A percentile compares a stretch with the other conserved stretches of the same genome.
Evolutionary conservation across 2,329 filamentous ascomycete genomes (phyloP).

Genomic region (Knufia fluminis): DNA sequence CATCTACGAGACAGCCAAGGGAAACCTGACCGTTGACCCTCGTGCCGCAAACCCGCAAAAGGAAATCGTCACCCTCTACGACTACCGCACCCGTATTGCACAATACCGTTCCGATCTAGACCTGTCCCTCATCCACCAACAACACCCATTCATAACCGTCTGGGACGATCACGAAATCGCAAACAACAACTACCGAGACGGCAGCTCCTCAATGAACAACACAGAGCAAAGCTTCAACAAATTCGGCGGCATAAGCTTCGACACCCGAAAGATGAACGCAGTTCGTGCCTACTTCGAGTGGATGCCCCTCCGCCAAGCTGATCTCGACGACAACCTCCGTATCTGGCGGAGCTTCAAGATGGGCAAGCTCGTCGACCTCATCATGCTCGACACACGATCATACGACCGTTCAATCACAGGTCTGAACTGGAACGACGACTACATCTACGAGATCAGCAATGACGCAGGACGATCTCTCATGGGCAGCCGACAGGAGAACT

Average conservation of each 20-base stretch:
- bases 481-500: conserved; percentile 62
- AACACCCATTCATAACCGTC: conserved; percentile 52
- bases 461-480: conserved; percentile 59
- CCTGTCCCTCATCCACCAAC: conserved; percentile 44
- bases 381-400: conserved; percentile 59
- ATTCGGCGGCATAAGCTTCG: conserved; percentile 50
- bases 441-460: conserved; percentile 51
- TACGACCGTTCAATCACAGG: conserved; percentile 58
- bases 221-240: conserved; percentile 55
- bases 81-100: conserved; percentile 48
- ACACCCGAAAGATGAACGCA: conserved; percentile 62
- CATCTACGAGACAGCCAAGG: conserved; percentile 52
- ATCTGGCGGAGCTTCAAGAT: conserved; percentile 59
- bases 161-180: conserved; percentile 47
- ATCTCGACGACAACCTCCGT: conserved; percentile 58
- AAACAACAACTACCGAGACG: conserved; percentile 56
- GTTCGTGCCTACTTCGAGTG: conserved; percentile 62
- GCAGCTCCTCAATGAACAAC: conserved; percentile 52
- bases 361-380: conserved; percentile 54
- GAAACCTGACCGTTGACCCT: conserved; percentile 20
- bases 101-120: conserved; percentile 55
- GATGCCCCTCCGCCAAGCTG: conserved; percentile 53
- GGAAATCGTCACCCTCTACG: conserved; percentile 35
- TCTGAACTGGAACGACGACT: conserved; percentile 49
- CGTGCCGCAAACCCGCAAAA: conserved; percentile 35